Percentiles rank a stretch among this genome's conserved stretches.
Evolutionary conservation across 441 rosid species (phyloP).

Genomic region (Gossypium gossypioides): DNA sequence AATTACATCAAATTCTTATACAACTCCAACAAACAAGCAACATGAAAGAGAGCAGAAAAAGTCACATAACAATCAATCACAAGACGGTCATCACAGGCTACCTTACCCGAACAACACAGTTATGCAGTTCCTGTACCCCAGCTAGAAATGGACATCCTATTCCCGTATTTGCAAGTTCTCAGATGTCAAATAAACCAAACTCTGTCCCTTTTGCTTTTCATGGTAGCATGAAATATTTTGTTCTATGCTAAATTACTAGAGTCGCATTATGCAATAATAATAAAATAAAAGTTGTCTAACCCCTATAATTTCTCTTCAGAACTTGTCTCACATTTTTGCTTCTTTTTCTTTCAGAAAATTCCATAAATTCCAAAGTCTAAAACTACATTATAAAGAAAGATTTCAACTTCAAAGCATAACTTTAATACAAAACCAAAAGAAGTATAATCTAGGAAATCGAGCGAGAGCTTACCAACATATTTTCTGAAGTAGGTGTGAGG

Average conservation of each 20-base stretch:
- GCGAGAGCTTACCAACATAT: slow-evolving; percentile 59
- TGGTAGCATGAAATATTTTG: neutral
- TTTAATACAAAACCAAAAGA: neutral
- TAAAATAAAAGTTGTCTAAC: neutral
- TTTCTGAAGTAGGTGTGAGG: slow-evolving; percentile 76
- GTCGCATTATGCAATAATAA: neutral
- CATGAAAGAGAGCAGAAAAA: neutral
- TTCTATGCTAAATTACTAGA: neutral
- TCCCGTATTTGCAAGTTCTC: neutral
- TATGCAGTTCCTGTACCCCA: neutral
- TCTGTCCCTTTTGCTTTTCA: neutral
- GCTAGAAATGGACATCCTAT: neutral
- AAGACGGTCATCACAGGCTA: neutral
- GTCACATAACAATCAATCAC: neutral
- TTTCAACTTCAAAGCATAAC: neutral
- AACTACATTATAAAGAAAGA: neutral
- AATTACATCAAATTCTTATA: neutral
- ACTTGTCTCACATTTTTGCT: neutral
- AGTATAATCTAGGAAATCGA: neutral
- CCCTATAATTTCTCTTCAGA: neutral
- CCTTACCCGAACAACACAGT: neutral
- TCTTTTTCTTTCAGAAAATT: neutral
- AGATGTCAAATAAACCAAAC: neutral
- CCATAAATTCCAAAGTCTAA: neutral
- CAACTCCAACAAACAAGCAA: neutral